Percentiles rank a stretch among this genome's conserved stretches.
Conservation (phyloP, 139 green algal species). For the Chlamydomonas asymmetrica region DNA sequence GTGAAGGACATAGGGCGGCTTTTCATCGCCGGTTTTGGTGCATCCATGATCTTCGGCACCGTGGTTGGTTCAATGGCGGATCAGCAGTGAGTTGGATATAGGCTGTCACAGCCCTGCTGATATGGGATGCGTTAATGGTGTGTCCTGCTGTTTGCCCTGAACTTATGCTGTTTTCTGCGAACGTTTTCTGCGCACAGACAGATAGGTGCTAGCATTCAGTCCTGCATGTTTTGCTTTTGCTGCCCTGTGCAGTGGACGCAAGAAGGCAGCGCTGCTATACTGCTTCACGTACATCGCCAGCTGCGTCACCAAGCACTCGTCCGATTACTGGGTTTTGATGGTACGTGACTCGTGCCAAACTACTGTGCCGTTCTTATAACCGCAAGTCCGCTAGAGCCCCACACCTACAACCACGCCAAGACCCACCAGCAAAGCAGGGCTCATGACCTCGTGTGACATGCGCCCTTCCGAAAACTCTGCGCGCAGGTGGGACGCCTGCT, state of each 20-base stretch:
- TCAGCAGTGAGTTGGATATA: slow-evolving; percentile 66
- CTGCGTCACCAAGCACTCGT: slow-evolving; percentile 96
- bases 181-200: not conserved
- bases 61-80: slow-evolving; percentile 93
- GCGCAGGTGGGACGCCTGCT: slow-evolving; percentile 82
- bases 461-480: too few species aligned
- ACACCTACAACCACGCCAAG: too few species aligned
- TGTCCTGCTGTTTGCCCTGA: not conserved
- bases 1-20: slow-evolving; percentile 90
- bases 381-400: too few species aligned
- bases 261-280: slow-evolving; percentile 87
- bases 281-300: slow-evolving; percentile 81
- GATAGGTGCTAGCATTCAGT: not conserved
- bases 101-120: not conserved
- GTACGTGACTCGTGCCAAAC: slow-evolving; percentile 36
- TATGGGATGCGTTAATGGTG: not conserved
- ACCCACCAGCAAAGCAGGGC: too few species aligned
- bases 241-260: slow-evolving; percentile 77
- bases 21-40: slow-evolving; percentile 98
- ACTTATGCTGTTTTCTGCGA: not conserved
- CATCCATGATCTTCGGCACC: slow-evolving; percentile 95
- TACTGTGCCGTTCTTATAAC: too few species aligned
- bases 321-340: slow-evolving; percentile 84
- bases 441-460: too few species aligned
- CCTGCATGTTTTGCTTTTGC: not conserved